These are phyloP conservation scores for Zymoseptoria ardabiliae DNA, from an alignment of 2,329 filamentous ascomycete species.

Conservation along the genomic window DNA sequence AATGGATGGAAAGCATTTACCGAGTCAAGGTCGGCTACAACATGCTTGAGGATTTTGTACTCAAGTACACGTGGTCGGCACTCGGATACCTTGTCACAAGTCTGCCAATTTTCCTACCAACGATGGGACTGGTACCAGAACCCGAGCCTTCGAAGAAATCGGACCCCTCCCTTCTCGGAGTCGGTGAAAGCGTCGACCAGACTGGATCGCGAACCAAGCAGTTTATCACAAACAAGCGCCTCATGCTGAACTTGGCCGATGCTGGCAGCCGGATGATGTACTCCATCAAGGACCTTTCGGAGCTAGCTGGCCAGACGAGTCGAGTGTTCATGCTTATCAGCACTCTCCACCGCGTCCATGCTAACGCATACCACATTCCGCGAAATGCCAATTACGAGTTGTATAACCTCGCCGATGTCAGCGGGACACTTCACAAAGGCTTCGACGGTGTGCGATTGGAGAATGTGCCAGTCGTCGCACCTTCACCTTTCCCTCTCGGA, in stretches of 20 bases:
- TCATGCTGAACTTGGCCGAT: conserved; percentile 95
- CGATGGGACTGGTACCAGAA: conserved; percentile 67
- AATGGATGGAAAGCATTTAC: conserved; percentile 98
- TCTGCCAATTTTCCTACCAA: conserved; percentile 85
- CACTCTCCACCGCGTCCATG: conserved; percentile 87
- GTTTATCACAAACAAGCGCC: conserved; percentile 96
- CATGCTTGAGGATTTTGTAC: conserved; percentile 94
- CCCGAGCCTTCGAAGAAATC: conserved; percentile 52
- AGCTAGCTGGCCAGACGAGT: conserved; percentile 91
- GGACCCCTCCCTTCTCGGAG: not conserved
- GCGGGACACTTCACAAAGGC: conserved; percentile 88
- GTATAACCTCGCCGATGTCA: conserved; percentile 82
- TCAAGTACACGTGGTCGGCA: conserved; percentile 98
- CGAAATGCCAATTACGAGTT: conserved; percentile 64
- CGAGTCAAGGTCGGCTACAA: conserved; percentile 97
- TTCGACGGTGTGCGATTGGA: conserved; percentile 93
- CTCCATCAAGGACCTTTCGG: conserved; percentile 94
- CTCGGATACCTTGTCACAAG: conserved; percentile 93
- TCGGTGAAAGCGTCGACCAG: conserved; percentile 13
- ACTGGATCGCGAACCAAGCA: conserved; percentile 80
- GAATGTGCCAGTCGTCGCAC: conserved; percentile 86
- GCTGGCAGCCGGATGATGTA: conserved; percentile 99
- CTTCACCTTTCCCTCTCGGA: conserved; percentile 76
- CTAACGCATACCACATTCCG: conserved; percentile 72
- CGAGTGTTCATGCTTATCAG: conserved; percentile 93